Evolutionary conservation across 129 eudicot species (phyloP), one percentile per base, ranked within the genome.

Genomic region (Tagetes patula): DNA sequence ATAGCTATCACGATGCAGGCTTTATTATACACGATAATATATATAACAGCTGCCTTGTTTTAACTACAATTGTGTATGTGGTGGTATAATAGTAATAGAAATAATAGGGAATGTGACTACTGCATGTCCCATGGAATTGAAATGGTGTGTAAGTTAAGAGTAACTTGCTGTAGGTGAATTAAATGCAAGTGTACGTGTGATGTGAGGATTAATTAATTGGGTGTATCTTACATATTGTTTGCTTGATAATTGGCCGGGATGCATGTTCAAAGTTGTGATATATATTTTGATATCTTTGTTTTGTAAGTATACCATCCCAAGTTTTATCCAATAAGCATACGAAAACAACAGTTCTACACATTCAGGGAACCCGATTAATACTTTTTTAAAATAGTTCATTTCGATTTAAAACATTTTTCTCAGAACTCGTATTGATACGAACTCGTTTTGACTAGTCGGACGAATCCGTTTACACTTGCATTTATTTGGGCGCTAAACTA

Each of bases 61-160:
- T 6, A 3, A 37, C 14, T 36, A n/a, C 9, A 36, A 4, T 5
- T 2, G 40, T 20, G 13, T 48, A 46, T 41, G 53, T 27, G 42
- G 50, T 66, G 48, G 20, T 41, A 30, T 76, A 30, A 39, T 72
- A 38, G 7, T 47, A 79, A 79, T 79, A 38, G 7, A 38, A 79
- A 79, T 79, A 79, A 79, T 54, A 36, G 6, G 75, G 75, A 62
- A 42, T 54, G 66, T 42, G 12, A 46, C 32, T 47, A 46, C 32
- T 47, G 48, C 48, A 73, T 34, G 70, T 73, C 61, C 61, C 62
- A 33, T 62, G 49, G 55, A 72, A 75, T 12, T 55, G 45, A 72
- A 75, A 11, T 55, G 45, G 79, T 56, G 62, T 32, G 58, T 3
- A 6, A 62, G 31, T 42, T 40, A 11, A 56, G 76, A 58, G 55